Evolutionary conservation across 169 alveolate genomes (phyloP).

Genomic region (Eimeria mitis): DNA sequence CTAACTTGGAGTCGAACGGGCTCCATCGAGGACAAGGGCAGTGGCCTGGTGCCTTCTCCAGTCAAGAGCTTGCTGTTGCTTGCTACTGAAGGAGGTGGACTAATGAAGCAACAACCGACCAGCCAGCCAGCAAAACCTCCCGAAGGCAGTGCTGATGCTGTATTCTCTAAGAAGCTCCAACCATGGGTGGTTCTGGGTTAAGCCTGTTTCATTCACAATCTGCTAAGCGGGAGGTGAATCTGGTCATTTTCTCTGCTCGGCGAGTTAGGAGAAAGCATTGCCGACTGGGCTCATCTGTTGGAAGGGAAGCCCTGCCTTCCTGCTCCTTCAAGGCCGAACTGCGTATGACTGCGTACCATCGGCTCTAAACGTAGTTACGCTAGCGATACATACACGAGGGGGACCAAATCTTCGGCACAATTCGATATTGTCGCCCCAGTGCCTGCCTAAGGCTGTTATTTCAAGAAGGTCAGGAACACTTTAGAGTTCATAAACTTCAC

Average conservation of each 20-base stretch:
- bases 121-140: neutral
- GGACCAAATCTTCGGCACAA: neutral
- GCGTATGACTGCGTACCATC: neutral
- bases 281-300: neutral
- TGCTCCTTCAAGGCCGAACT: neutral
- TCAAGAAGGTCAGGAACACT: neutral
- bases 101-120: neutral
- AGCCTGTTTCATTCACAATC: neutral
- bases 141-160: neutral
- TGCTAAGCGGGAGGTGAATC: neutral
- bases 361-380: neutral
- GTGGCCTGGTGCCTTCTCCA: neutral
- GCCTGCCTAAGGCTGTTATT: neutral
- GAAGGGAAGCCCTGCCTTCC: neutral
- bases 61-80: neutral
- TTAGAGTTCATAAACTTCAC: neutral
- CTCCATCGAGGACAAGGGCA: neutral
- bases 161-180: neutral
- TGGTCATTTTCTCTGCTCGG: neutral
- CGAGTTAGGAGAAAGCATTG: neutral
- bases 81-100: neutral
- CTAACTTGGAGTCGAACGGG: neutral
- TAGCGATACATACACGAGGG: too few relatives aligned
- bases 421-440: neutral
- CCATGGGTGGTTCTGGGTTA: neutral